Conservation (phyloP, 352 stramenopile genomes). For the Phytophthora pseudosyringae region DNA sequence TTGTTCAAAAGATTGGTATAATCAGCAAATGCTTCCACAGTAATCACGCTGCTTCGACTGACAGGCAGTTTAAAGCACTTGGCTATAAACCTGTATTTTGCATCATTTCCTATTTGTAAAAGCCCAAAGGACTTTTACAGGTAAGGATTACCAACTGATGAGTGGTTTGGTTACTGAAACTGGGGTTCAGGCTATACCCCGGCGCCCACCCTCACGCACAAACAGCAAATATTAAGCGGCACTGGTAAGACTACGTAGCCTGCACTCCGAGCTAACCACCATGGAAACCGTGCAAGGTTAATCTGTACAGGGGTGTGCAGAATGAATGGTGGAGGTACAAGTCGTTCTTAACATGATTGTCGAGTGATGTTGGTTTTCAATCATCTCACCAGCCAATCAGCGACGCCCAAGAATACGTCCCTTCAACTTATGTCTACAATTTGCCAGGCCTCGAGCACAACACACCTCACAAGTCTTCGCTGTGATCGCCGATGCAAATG, state of each 20-base stretch:
- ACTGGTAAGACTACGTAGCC: no score
- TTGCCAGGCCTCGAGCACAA: no score
- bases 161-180: conserved; percentile 38
- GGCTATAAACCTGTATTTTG: conserved; percentile 77
- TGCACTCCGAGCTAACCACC: no score
- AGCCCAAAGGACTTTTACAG: conserved; percentile 63
- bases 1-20: conserved; percentile 43
- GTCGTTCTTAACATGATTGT: no score
- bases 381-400: no score
- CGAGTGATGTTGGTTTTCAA: no score
- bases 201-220: conserved; percentile 22
- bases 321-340: no score
- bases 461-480: no score
- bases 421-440: background rate
- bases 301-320: no score
- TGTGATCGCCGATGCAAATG: no score
- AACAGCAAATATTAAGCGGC: background rate
- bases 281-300: no score
- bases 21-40: conserved; percentile 75
- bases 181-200: conserved; percentile 1
- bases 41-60: conserved; percentile 82
- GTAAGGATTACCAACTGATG: conserved; percentile 89
- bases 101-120: conserved; percentile 89
- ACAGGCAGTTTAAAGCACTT: conserved; percentile 84
- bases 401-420: no score